Conservation (phyloP, 805 yeast genomes). For the Cyberlindnera nakhonratchasimensis region DNA sequence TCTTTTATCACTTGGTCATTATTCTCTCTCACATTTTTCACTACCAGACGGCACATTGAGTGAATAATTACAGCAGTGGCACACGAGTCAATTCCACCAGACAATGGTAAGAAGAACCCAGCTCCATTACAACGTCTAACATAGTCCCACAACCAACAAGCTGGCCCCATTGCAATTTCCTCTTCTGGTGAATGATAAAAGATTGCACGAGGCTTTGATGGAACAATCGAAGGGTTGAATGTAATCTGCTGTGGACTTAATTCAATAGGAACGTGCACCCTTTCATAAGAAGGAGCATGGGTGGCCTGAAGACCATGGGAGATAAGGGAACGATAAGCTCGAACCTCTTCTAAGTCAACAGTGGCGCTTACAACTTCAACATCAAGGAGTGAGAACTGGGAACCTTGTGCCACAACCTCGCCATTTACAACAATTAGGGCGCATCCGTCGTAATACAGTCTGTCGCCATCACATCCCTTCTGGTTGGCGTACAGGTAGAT, state of each 20-base stretch:
- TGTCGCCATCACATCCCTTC: slow-evolving; percentile 97
- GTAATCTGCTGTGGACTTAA: slow-evolving; percentile 56
- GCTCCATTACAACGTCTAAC: slow-evolving; percentile 85
- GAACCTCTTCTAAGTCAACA: slow-evolving; percentile 86
- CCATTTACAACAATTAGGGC: slow-evolving; percentile 94
- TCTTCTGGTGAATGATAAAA: slow-evolving; percentile 83
- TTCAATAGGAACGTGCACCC: slow-evolving; percentile 61
- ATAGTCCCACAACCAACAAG: slow-evolving; percentile 99
- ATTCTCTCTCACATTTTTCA: slow-evolving; percentile 62
- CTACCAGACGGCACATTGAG: slow-evolving; percentile 89
- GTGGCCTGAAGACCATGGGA: slow-evolving; percentile 48
- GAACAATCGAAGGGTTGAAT: slow-evolving; percentile 59
- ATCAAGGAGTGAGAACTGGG: slow-evolving; percentile 84
- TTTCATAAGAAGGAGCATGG: slow-evolving; percentile 33
- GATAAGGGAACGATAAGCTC: slow-evolving; percentile 67
- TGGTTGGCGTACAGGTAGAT: slow-evolving; percentile 91
- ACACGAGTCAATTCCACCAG: slow-evolving; percentile 98
- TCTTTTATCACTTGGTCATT: slow-evolving; percentile 75
- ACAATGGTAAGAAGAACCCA: slow-evolving; percentile 88
- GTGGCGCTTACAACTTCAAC: slow-evolving; percentile 97
- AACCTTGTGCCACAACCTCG: slow-evolving; percentile 84
- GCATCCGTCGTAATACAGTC: slow-evolving; percentile 95
- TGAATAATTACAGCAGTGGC: slow-evolving; percentile 94
- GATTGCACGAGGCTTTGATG: slow-evolving; percentile 49
- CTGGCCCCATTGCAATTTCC: slow-evolving; percentile 97